Percentiles rank a stretch among this genome's conserved stretches.
phyloP scores from a whole-genome alignment of 1,139 yeast genomes.

The Cylindricascospora bacillispora region DNA sequence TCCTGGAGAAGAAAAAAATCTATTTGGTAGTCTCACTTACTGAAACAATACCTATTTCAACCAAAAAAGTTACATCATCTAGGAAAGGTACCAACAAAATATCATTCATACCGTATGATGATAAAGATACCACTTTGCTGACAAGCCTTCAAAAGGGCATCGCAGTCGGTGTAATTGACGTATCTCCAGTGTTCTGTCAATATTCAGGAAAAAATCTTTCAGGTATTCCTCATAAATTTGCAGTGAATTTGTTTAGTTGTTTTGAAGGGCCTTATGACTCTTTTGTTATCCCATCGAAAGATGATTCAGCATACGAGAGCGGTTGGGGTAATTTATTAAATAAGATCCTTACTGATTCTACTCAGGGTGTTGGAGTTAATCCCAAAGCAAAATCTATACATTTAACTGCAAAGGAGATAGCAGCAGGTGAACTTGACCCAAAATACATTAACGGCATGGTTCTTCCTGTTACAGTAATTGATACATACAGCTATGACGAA shows the following conservation, averaged over 20 bases:
- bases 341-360: slow-evolving; percentile 65
- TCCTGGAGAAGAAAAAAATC: slow-evolving; percentile 47
- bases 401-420: slow-evolving; percentile 63
- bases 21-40: slow-evolving; percentile 58
- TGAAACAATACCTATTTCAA: slow-evolving; percentile 37
- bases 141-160: slow-evolving; percentile 58
- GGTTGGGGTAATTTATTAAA: slow-evolving; percentile 91
- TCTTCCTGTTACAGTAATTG: slow-evolving; percentile 35
- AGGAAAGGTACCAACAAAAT: slow-evolving; percentile 12
- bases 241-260: slow-evolving; percentile 65
- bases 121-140: slow-evolving; percentile 18
- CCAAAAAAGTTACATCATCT: slow-evolving; percentile 8
- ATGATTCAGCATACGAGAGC: slow-evolving; percentile 26
- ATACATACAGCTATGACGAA: slow-evolving; percentile 53
- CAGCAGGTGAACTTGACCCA: slow-evolving; percentile 32
- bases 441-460: slow-evolving; percentile 32
- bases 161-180: slow-evolving; percentile 83
- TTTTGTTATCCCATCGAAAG: too few relatives aligned
- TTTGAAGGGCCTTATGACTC: not conserved
- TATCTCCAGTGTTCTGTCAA: slow-evolving; percentile 63
- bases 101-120: slow-evolving; percentile 15
- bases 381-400: slow-evolving; percentile 69
- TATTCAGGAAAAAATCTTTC: slow-evolving; percentile 43
- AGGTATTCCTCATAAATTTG: slow-evolving; percentile 60
- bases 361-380: slow-evolving; percentile 67